Conservation (phyloP, 495 filamentous ascomycete genomes). For the Haplographium delicatum region DNA sequence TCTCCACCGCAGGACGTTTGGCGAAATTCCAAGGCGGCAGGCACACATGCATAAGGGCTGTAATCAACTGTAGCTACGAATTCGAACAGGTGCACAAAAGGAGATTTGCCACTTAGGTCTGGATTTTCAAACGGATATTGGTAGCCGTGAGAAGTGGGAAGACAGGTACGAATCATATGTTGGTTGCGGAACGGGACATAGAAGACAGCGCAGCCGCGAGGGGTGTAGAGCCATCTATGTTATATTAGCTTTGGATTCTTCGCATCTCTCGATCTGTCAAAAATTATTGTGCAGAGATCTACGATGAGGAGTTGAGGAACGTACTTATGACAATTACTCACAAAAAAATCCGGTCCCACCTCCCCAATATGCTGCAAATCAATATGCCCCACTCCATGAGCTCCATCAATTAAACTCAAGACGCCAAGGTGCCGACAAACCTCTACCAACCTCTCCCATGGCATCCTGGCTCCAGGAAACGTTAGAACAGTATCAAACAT, state of each 20-base stretch:
- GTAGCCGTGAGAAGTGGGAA: conserved; percentile 66
- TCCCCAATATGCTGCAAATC: conserved; percentile 51
- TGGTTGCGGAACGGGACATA: conserved; percentile 74
- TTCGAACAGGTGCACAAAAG: conserved; percentile 67
- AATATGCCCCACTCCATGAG: conserved; percentile 77
- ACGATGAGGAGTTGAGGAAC: conserved; percentile 27
- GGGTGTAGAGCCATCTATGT: conserved; percentile 67
- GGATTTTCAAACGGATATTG: neutral
- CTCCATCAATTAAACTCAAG: conserved; percentile 61
- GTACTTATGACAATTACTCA: conserved; percentile 76
- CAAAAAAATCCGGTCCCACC: conserved; percentile 66
- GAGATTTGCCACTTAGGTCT: neutral
- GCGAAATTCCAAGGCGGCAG: conserved; percentile 66
- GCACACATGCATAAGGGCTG: conserved; percentile 64
- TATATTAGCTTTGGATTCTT: neutral
- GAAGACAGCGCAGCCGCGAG: conserved; percentile 72
- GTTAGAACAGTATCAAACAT: conserved; percentile 76
- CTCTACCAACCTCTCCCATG: conserved; percentile 61
- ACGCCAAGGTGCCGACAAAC: conserved; percentile 60
- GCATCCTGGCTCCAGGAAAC: conserved; percentile 69
- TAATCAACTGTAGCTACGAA: conserved; percentile 74
- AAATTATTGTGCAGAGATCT: neutral
- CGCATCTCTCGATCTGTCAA: neutral
- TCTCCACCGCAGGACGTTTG: conserved; percentile 63
- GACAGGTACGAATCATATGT: conserved; percentile 60